Percentiles rank a stretch among this genome's conserved stretches.
phyloP scores from a whole-genome alignment of 352 stramenopile species.

The Phytophthora pisi region DNA sequence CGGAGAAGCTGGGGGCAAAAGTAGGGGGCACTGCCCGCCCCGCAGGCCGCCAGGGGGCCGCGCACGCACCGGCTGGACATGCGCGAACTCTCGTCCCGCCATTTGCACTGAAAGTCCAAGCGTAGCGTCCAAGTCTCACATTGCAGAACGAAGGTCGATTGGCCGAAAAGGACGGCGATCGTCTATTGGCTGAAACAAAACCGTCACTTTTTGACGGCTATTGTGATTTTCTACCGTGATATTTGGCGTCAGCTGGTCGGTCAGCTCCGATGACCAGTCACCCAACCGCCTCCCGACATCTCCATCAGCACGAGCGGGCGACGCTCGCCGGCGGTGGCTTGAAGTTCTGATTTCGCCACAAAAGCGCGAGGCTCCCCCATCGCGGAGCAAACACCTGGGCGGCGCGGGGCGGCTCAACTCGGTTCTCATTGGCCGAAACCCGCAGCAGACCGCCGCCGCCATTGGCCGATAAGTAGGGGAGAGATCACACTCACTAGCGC shows the following conservation, averaged over 20 bases:
- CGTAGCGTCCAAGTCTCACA: neutral
- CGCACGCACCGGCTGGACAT: slow-evolving; percentile 71
- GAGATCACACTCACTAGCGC: slow-evolving; percentile 11
- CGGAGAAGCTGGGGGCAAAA: slow-evolving; percentile 15
- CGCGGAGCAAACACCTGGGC: slow-evolving; percentile 13
- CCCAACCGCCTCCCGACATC: neutral
- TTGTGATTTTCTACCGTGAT: neutral
- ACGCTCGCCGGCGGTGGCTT: neutral
- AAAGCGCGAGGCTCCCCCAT: slow-evolving; percentile 21
- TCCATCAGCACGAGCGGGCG: slow-evolving; percentile 12
- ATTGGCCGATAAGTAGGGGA: slow-evolving; percentile 34
- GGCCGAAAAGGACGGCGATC: slow-evolving; percentile 26
- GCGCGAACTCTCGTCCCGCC: slow-evolving; percentile 74
- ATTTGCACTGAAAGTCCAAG: slow-evolving; percentile 23
- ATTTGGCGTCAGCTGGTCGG: neutral
- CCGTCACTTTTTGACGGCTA: neutral
- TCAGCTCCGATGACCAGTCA: slow-evolving; percentile 1
- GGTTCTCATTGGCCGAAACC: slow-evolving; percentile 28
- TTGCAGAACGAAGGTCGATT: slow-evolving; percentile 19
- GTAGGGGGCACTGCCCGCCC: neutral
- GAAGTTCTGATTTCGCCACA: slow-evolving; percentile 23
- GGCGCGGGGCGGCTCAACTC: neutral
- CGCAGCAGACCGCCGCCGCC: neutral
- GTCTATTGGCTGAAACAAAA: slow-evolving; percentile 12
- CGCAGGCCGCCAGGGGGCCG: neutral